Conservation (phyloP, 208 protist species). For the Leishmania turanica region DNA sequence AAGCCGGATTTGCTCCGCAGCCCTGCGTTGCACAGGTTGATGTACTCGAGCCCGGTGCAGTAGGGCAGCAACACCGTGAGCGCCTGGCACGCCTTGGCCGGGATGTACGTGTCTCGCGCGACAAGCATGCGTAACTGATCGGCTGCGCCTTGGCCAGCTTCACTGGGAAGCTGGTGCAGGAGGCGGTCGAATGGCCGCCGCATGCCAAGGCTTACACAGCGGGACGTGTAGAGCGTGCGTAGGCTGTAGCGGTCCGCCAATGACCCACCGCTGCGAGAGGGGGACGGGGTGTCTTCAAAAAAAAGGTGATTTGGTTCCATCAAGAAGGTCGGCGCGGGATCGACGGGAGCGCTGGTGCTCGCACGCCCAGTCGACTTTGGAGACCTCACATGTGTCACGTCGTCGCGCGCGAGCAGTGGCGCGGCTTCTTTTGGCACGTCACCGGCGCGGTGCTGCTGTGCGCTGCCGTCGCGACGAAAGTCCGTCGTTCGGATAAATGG, state of each 20-base stretch:
- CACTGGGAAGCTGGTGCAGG: slow-evolving; percentile 15
- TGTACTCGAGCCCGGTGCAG: slow-evolving; percentile 30
- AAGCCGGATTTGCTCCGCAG: slow-evolving; percentile 19
- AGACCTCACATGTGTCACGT: background rate
- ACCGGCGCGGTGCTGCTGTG: background rate
- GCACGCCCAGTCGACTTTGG: background rate
- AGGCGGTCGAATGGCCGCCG: background rate
- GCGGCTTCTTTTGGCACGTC: background rate
- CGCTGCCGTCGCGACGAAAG: background rate
- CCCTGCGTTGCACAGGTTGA: slow-evolving; percentile 34
- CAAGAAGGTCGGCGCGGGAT: background rate
- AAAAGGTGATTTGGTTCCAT: slow-evolving; percentile 2
- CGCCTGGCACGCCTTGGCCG: slow-evolving; percentile 36
- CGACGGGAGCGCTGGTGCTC: background rate
- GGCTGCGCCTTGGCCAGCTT: background rate
- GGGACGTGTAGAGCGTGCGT: slow-evolving; percentile 7
- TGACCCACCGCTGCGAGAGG: background rate
- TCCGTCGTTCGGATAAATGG: background rate
- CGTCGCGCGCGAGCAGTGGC: background rate
- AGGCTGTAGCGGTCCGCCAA: slow-evolving; percentile 12
- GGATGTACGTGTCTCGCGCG: slow-evolving; percentile 31
- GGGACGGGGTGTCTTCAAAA: background rate
- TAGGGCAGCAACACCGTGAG: slow-evolving; percentile 40
- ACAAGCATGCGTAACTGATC: slow-evolving; percentile 10
- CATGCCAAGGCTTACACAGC: slow-evolving; percentile 7